Conservation (phyloP, 345 rosid species). For the Eucalyptus brandiana region DNA sequence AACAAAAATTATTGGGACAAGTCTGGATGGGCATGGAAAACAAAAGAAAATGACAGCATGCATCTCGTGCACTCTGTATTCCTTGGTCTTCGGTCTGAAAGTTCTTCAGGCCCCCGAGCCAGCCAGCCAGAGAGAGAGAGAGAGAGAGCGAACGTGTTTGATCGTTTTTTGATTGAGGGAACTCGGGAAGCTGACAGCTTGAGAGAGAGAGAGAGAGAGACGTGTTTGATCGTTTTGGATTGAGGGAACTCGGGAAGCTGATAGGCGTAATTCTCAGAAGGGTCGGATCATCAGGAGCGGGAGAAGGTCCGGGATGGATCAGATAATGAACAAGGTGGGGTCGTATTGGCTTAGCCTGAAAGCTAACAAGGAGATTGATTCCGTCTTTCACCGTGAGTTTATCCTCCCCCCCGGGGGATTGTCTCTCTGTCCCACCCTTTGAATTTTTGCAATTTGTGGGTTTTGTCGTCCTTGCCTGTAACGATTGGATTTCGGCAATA, state of each 20-base stretch:
- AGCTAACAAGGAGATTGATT: too few species aligned
- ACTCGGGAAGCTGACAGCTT: not conserved
- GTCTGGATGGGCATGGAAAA: not conserved
- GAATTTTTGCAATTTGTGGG: too few species aligned
- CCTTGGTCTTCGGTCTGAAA: not conserved
- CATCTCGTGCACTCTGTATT: not conserved
- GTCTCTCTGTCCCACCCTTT: too few species aligned
- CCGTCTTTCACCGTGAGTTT: too few species aligned
- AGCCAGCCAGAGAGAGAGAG: not conserved
- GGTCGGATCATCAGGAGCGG: not conserved
- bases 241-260: not conserved
- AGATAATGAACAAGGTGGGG: constrained; percentile 78
- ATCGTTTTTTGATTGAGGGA: not conserved
- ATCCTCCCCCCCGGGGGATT: too few species aligned
- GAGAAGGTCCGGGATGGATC: constrained; percentile 48
- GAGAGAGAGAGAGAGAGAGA: not conserved
- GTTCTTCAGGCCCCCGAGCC: not conserved
- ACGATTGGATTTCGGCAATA: too few species aligned
- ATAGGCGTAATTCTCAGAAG: not conserved
- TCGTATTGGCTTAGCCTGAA: too few species aligned
- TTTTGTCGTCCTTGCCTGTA: too few species aligned
- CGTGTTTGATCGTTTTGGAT: not conserved
- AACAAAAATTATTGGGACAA: not conserved
- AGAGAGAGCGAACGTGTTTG: not conserved
- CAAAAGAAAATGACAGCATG: not conserved